These are phyloP conservation scores for Pleurotus eryngii DNA, from an alignment of 768 basidiomycete genomes.

Conservation along the genomic window DNA sequence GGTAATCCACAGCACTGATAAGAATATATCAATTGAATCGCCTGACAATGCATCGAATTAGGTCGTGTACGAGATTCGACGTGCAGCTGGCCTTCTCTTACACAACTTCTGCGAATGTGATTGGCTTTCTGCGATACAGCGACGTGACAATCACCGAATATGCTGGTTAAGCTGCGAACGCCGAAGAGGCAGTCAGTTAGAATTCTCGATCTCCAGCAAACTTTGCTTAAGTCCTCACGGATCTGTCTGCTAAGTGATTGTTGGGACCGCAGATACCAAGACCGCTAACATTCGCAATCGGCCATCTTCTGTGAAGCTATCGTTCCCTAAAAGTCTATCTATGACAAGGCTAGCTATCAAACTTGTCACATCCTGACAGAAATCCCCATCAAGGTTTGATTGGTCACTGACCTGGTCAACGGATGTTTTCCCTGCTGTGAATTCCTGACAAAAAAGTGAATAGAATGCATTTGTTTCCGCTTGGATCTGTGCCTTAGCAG, in stretches of 20 bases:
- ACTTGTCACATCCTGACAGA: conserved; percentile 8
- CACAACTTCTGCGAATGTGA: background rate
- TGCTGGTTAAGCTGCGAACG: too few species aligned
- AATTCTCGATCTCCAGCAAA: background rate
- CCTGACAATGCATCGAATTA: background rate
- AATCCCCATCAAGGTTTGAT: conserved; percentile 5
- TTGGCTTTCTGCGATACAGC: background rate
- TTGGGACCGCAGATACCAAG: background rate
- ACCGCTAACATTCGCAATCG: background rate
- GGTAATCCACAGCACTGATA: background rate
- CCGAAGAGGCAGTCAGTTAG: background rate
- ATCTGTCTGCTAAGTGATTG: too few species aligned
- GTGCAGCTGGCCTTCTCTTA: too few species aligned
- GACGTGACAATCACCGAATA: too few species aligned
- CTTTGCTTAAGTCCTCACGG: too few species aligned
- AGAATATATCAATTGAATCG: background rate
- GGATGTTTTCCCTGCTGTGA: conserved; percentile 5
- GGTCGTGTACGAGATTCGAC: background rate
- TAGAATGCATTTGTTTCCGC: background rate
- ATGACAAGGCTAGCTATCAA: background rate
- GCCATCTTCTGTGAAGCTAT: conserved; percentile 2
- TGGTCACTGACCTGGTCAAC: background rate
- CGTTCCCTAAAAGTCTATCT: conserved; percentile 10
- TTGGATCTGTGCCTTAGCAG: conserved; percentile 8
- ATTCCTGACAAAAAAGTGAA: conserved; percentile 5